Base-by-base conservation (phyloP, 2,329 filamentous ascomycete genomes). In the Penicillium sp. region DNA sequence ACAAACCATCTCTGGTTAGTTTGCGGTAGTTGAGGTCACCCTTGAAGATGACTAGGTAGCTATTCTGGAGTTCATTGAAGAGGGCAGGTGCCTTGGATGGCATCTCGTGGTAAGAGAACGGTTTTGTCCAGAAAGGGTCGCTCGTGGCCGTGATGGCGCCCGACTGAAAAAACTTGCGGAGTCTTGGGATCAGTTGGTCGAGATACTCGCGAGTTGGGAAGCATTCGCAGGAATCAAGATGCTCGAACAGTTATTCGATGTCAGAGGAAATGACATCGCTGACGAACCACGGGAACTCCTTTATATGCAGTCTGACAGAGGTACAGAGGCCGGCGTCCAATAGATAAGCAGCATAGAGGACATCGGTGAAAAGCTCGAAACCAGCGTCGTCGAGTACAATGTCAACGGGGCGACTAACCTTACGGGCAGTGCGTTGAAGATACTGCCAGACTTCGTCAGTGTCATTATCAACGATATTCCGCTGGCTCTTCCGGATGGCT, bases 11-110 rank as follows among this genome's bases (percentile, higher is more conserved):
- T 22, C 54, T 53, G 18, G 51, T 56, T 30, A 63, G 40, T 50
- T 63, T 63, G 41, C 60, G 44, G 44, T 63, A 63, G 43, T 63
- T 61, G n/a, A 63, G 50, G 51, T 63, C 61, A 3, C 60, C 60
- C 35, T 63, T 63, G 43, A 56, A 61, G 31, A 63, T 52, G 36
- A 61, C 57, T 9, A 63, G 46, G 25, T 58, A 56, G 25, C 55
- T 56, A 22, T 48, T 48, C 31, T 52, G 54, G 16, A 63, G 60
- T 16, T 58, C 55, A 30, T 54, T 50, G 42, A 53, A 54, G n/a
- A 63, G 46, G 7, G 38, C 46, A 2, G 53, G 55, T 44, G 50
- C 53, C 13, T 44, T 42, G 39, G 39, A 16, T 24, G 50, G 48
- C 50, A 61, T 39, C 39, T 51, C 45, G 16, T 53, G 51, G 45